Evolutionary conservation across 441 rosid species (phyloP).

Genomic region (Brassica balearica): DNA sequence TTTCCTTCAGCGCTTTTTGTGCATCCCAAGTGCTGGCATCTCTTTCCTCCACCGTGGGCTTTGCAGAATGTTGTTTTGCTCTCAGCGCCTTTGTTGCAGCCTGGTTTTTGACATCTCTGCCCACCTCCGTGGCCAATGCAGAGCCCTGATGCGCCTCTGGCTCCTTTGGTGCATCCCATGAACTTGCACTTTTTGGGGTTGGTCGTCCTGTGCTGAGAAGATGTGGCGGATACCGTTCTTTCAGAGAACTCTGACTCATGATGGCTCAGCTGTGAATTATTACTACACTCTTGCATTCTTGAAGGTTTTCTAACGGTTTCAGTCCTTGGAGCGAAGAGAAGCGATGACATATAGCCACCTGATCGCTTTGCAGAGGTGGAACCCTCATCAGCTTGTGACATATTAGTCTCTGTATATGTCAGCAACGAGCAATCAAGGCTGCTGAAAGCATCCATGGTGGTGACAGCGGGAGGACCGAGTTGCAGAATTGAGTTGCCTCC

Average conservation of each 20-base stretch:
- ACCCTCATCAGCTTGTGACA: conserved; percentile 70
- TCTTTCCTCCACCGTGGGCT: conserved; percentile 94
- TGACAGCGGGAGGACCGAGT: conserved; percentile 76
- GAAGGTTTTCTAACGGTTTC: conserved; percentile 44
- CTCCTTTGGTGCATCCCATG: conserved; percentile 83
- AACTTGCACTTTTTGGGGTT: conserved; percentile 77
- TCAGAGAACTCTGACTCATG: conserved; percentile 72
- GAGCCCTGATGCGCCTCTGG: conserved; percentile 88
- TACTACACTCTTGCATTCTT: conserved; percentile 52
- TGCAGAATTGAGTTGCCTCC: conserved; percentile 65
- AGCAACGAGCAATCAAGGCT: conserved; percentile 57
- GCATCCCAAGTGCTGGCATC: conserved; percentile 93
- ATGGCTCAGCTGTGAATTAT: conserved; percentile 51
- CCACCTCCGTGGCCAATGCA: conserved; percentile 98
- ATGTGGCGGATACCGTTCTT: conserved; percentile 57
- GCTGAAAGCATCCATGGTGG: conserved; percentile 50
- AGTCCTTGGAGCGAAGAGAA: conserved; percentile 72
- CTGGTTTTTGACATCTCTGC: conserved; percentile 84
- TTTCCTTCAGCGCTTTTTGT: conserved; percentile 97
- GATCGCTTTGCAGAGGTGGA: conserved; percentile 93
- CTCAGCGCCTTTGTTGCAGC: conserved; percentile 93
- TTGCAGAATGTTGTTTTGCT: conserved; percentile 91
- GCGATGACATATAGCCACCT: conserved; percentile 89
- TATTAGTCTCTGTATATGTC: conserved; percentile 45
- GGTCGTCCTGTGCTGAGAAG: conserved; percentile 58